Percentiles rank a stretch among this genome's conserved stretches.
phyloP scores from a whole-genome alignment of 768 basidiomycete genomes.

The Calocybe gangraenosa region DNA sequence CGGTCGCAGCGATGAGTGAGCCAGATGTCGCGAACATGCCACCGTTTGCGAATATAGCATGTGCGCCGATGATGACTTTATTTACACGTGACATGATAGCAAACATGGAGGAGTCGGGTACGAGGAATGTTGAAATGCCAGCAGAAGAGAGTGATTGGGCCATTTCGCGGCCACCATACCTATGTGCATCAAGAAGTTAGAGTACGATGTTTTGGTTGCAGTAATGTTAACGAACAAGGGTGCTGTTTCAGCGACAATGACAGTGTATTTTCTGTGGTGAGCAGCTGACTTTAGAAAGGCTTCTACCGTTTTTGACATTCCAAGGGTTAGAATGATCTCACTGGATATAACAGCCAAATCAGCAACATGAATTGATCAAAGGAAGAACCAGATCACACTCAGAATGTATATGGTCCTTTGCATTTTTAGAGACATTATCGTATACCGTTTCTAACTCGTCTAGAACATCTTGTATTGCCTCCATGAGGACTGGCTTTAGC shows the following conservation, averaged over 20 bases:
- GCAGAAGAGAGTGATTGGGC: constrained; percentile 75
- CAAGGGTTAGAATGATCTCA: constrained; percentile 92
- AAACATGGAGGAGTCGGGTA: constrained; percentile 94
- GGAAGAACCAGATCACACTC: constrained; percentile 56
- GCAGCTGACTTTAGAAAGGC: constrained; percentile 90
- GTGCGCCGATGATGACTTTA: constrained; percentile 93
- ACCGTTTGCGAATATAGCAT: constrained; percentile 95
- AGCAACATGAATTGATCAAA: constrained; percentile 1
- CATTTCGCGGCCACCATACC: constrained; percentile 83
- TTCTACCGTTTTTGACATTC: constrained; percentile 92
- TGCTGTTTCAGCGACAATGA: constrained; percentile 93
- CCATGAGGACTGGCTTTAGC: constrained; percentile 91
- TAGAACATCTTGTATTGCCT: constrained; percentile 94
- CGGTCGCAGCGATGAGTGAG: constrained; percentile 78
- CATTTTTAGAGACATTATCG: constrained; percentile 90
- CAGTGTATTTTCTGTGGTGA: constrained; percentile 88
- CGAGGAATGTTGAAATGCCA: constrained; percentile 91
- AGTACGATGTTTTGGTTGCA: constrained; percentile 1
- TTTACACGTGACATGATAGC: constrained; percentile 96
- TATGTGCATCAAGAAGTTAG: constrained; percentile 24
- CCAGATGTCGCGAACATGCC: constrained; percentile 91
- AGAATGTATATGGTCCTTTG: constrained; percentile 96
- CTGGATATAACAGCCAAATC: constrained; percentile 34
- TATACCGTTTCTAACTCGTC: constrained; percentile 96
- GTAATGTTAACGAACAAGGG: constrained; percentile 64